A percentile compares a stretch with the other conserved stretches of the same genome.
These are phyloP conservation scores for Lactarius deliciosus DNA, from an alignment of 768 basidiomycete species.

Conservation along the genomic window DNA sequence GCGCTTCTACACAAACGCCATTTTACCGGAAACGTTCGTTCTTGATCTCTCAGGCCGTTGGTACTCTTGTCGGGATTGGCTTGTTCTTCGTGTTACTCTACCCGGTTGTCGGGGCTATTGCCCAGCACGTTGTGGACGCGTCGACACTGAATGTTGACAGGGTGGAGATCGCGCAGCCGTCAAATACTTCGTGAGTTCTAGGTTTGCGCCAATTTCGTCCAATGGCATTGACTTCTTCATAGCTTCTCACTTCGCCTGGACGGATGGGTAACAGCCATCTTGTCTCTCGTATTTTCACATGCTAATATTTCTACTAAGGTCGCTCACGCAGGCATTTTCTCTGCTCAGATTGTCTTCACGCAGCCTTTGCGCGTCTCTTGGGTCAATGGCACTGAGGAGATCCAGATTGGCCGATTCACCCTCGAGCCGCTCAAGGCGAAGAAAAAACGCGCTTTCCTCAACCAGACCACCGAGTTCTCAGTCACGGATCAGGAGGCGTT, in stretches of 20 bases:
- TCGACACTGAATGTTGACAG: conserved; percentile 52
- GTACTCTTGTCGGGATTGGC: conserved; percentile 54
- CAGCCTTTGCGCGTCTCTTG: conserved; percentile 59
- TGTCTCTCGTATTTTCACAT: background rate
- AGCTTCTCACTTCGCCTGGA: conserved; percentile 55
- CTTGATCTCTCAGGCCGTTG: conserved; percentile 55
- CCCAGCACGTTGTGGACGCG: conserved; percentile 61
- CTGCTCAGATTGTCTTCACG: conserved; percentile 61
- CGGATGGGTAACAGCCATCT: conserved; percentile 45
- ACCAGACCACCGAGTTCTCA: conserved; percentile 57
- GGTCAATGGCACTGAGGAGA: conserved; percentile 49
- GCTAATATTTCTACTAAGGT: conserved; percentile 41
- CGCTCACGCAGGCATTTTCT: conserved; percentile 63
- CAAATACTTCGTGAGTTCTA: conserved; percentile 54
- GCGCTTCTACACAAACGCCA: conserved; percentile 35
- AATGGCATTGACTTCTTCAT: conserved; percentile 2
- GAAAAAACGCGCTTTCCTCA: conserved; percentile 57
- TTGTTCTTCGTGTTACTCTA: conserved; percentile 67
- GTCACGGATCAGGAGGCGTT: conserved; percentile 60
- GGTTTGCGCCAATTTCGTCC: background rate
- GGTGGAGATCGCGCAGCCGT: conserved; percentile 51
- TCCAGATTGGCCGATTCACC: conserved; percentile 54
- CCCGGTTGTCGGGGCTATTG: conserved; percentile 65
- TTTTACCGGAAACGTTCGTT: conserved; percentile 66
- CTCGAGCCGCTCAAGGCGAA: conserved; percentile 50